Base-by-base conservation (phyloP, 768 basidiomycete genomes). In the Strobilomyces dryophilus region DNA sequence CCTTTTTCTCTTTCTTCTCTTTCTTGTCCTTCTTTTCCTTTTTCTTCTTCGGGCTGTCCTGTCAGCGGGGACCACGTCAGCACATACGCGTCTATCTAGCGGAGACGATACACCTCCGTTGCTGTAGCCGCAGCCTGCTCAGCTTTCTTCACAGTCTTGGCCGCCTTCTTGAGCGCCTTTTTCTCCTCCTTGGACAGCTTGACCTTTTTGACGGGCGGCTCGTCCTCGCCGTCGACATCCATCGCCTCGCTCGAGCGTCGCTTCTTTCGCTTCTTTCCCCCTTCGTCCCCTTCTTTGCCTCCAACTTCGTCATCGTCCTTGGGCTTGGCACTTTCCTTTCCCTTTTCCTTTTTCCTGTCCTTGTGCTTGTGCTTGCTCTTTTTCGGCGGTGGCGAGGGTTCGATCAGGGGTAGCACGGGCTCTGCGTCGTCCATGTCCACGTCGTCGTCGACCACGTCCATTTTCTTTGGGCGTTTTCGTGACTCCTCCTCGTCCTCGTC, bases 131-230 rank as follows among this genome's bases (percentile, higher is more conserved):
- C 51, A 1, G 44, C 57, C 31, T 71, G 76, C 58, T 78, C 78
- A 32, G 65, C 71, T 67, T 81, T 83, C n/a, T 72, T 79, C 60
- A 81, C 74, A 61, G 81, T 78, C 72, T 89, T 89, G 67, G 79
- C 79, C 41, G 83, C 84, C 71, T 86, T 89, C 71, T 89, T 91
- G 67, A 86, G 69, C 17, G 87, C 85, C 74, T 88, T 90, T 77
- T 89, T 89, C 73, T 92, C 89, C 71, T 90, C 88, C 71, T 90
- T 91, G 20, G 84, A 84, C 45, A 88, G 61, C 74, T 90, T 89
- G 52, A 77, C 76, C 73, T 90, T 90, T 73, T 89, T 90, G 47
- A 73, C 57, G 8, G 82, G 74, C 24, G 73, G 77, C 52, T 77
- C 80, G 34, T 79, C 76, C 11, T 79, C 77, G 56, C 65, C 77